Evolutionary conservation across 768 basidiomycete genomes (phyloP), one percentile per base, ranked within the genome.

Genomic region (Boletus speciosus): DNA sequence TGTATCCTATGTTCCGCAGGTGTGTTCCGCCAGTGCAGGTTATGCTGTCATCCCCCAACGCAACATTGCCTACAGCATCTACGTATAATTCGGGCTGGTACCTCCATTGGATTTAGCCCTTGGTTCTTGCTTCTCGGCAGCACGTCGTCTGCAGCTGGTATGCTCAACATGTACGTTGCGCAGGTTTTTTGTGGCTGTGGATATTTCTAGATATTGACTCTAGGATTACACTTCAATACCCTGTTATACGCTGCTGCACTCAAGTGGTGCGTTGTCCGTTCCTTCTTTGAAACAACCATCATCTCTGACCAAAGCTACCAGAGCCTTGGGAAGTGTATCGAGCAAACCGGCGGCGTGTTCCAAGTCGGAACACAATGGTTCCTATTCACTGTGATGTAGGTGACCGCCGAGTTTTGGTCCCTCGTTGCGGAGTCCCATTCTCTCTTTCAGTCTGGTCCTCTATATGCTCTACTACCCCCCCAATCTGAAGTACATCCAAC

Each of bases 401-500:
- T 78, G 15, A n/a, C 9, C 25, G 25, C 10, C 27, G 2, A 14
- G 21, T 23, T 50, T 48, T 9, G 6, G 3, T 41, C 14, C 19
- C 35, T 27, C 46, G n/a, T 42, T n/a, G 4, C 37, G 16, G 23
- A 41, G 31, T 48, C 14, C 47, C 25, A 16, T 43, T 21, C 14
- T 27, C 7, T n/a, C 8, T 16, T 35, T 60, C 11, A 98, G 95
- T 41, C 78, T 98, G 54, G 78, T 95, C 0, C 81, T 99, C 2
- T 98, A 90, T 73, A 85, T 99, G 75, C 74, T 89, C 38, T 98
- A 94, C 76, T 98, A 92, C 68, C 97, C 97, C 0, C 72, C 78
- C 6, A 83, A 90, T 62, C 82, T 88, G 65, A 97, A 95, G 72
- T 90, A 85, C 65, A 71, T 73, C 44, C 71, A 76, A 44, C 61